These are phyloP conservation scores for Ottelia alismoides DNA, from an alignment of 106 monocot species.

Conservation along the genomic window DNA sequence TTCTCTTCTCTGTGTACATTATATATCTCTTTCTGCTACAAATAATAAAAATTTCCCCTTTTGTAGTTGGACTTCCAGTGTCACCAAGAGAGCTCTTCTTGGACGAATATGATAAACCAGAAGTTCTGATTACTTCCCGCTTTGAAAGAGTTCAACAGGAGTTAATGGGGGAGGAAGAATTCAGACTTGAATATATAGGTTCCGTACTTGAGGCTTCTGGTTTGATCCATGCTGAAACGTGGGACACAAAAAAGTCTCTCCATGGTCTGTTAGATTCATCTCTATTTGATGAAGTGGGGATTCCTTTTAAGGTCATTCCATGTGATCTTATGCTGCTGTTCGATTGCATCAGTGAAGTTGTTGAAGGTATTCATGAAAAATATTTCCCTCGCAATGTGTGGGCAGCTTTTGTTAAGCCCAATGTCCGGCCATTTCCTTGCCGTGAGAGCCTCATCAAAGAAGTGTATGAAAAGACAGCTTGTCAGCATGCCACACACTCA, in stretches of 20 bases:
- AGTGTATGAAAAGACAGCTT: conserved; percentile 30
- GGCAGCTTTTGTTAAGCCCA: conserved; percentile 19
- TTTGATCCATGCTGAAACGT: conserved; percentile 14
- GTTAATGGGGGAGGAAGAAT: conserved; percentile 17
- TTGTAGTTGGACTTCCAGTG: conserved; percentile 1
- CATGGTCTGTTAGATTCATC: conserved; percentile 32
- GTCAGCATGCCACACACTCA: conserved; percentile 10
- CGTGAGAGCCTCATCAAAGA: conserved; percentile 25
- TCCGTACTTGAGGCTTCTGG: conserved; percentile 46
- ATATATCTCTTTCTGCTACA: background rate
- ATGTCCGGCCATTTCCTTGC: conserved; percentile 9
- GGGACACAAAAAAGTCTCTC: conserved; percentile 21
- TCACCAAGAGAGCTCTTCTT: conserved; percentile 12
- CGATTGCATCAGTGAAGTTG: conserved; percentile 70
- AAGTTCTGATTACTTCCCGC: conserved; percentile 12
- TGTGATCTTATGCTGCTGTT: conserved; percentile 61
- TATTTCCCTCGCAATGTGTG: conserved; percentile 23
- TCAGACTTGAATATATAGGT: conserved; percentile 27
- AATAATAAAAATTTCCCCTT: background rate
- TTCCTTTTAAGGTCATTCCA: conserved; percentile 19
- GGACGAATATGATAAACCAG: conserved; percentile 25
- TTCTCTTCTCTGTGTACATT: background rate
- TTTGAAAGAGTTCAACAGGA: conserved; percentile 10
- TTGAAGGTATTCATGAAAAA: conserved; percentile 32
- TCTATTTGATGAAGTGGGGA: conserved; percentile 55